phyloP scores from a whole-genome alignment of 2,329 filamentous ascomycete genomes.

The Phialocephala sp. region DNA sequence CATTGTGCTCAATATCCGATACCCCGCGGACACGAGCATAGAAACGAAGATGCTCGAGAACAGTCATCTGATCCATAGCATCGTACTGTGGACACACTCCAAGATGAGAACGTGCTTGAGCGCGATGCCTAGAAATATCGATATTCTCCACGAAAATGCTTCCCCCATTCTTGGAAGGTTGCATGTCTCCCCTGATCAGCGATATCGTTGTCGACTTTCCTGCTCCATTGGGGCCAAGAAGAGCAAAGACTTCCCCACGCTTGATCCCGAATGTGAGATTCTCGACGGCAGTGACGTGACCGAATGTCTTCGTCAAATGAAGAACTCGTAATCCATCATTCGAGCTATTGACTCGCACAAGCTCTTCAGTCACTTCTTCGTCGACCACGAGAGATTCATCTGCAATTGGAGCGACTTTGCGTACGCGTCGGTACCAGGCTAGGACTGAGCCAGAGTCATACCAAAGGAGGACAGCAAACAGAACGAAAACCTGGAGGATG shows the following conservation, averaged over 20 bases:
- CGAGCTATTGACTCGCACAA: conserved; percentile 63
- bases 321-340: conserved; percentile 68
- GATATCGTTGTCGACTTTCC: conserved; percentile 92
- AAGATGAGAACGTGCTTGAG: conserved; percentile 74
- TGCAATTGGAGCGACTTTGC: conserved; percentile 25
- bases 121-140: conserved; percentile 74
- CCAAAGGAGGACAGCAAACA: conserved; percentile 79
- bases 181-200: conserved; percentile 86
- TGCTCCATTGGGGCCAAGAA: conserved; percentile 86
- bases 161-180: conserved; percentile 70
- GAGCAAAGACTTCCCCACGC: conserved; percentile 82
- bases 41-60: conserved; percentile 83
- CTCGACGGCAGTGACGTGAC: conserved; percentile 79
- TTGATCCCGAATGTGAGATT: conserved; percentile 85
- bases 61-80: conserved; percentile 87
- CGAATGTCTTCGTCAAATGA: conserved; percentile 81
- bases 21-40: conserved; percentile 87
- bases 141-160: conserved; percentile 81
- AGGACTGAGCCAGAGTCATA: conserved; percentile 76
- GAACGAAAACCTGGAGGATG: conserved; percentile 71
- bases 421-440: conserved; percentile 52
- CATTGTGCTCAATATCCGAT: conserved; percentile 75
- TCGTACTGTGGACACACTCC: conserved; percentile 93
- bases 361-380: conserved; percentile 68
- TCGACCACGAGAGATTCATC: conserved; percentile 29